A percentile compares a stretch with the other conserved stretches of the same genome.
Evolutionary conservation across 2,329 filamentous ascomycete species (phyloP).

Genomic region (Pyricularia sp.): DNA sequence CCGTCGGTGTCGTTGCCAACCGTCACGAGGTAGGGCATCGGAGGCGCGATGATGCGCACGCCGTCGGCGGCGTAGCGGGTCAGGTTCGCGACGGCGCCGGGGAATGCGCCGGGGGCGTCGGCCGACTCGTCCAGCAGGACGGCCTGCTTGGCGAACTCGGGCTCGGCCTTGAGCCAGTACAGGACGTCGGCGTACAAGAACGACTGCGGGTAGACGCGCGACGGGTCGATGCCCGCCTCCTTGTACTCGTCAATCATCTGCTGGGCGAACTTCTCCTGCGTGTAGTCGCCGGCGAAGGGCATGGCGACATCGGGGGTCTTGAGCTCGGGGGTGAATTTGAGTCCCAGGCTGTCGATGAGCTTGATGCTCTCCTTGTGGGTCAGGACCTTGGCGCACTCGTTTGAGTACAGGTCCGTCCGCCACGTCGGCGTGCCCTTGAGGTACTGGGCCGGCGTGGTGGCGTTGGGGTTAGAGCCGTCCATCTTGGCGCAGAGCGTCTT

Average conservation of each 20-base stretch:
- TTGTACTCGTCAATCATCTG: constrained; percentile 51
- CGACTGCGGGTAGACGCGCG: constrained; percentile 48
- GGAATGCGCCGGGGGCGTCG: constrained; percentile 36
- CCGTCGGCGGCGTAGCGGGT: constrained; percentile 41
- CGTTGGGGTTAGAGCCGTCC: constrained; percentile 48
- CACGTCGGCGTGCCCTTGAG: constrained; percentile 45
- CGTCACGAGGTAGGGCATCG: constrained; percentile 47
- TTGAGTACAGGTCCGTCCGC: constrained; percentile 52
- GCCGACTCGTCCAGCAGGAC: constrained; percentile 52
- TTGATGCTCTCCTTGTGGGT: constrained; percentile 7
- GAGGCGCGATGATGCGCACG: constrained; percentile 49
- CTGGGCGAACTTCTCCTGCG: constrained; percentile 50
- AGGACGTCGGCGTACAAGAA: constrained; percentile 51
- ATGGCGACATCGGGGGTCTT: constrained; percentile 43
- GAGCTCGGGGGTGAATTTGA: constrained; percentile 8
- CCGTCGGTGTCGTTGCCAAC: constrained; percentile 26
- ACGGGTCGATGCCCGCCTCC: constrained; percentile 34
- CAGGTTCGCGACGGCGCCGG: constrained; percentile 42
- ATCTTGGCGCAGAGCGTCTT: constrained; percentile 57
- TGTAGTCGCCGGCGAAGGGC: constrained; percentile 52
- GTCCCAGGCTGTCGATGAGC: constrained; percentile 6
- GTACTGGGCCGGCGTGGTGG: constrained; percentile 43
- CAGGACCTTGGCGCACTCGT: constrained; percentile 5
- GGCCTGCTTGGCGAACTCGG: constrained; percentile 46
- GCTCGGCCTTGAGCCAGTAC: constrained; percentile 53